Evolutionary conservation across 2,329 filamentous ascomycete species (phyloP).

Genomic region (Pestalotiopsis sp.): DNA sequence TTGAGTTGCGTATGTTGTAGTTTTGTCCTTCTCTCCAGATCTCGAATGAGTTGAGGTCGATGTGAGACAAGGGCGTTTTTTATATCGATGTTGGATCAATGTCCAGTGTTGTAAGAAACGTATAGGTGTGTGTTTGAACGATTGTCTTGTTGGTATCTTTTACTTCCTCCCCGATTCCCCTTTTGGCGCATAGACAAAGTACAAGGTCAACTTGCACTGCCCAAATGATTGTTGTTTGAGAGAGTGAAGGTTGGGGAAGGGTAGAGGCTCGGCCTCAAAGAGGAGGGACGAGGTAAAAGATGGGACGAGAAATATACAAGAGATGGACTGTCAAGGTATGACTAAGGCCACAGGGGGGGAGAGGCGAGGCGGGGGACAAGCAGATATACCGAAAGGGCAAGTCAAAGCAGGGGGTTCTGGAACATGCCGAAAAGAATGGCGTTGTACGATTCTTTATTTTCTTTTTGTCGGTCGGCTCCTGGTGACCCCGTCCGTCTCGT

Average conservation of each 20-base stretch:
- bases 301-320: neutral
- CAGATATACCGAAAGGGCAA: neutral
- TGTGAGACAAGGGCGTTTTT: neutral
- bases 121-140: neutral
- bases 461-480: neutral
- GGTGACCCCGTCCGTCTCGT: neutral
- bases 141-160: neutral
- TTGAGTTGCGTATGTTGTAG: neutral
- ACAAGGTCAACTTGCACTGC: constrained; percentile 14
- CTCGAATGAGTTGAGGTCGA: neutral
- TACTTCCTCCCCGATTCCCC: neutral
- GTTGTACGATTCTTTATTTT: neutral
- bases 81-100: neutral
- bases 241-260: neutral
- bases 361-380: neutral
- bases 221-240: neutral
- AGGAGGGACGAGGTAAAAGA: neutral
- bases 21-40: neutral
- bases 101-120: neutral
- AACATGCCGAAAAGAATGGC: neutral
- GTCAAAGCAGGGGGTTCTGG: neutral
- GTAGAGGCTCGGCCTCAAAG: neutral
- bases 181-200: neutral
- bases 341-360: neutral
- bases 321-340: neutral